A percentile compares a stretch with the other conserved stretches of the same genome.
Conservation (phyloP, 768 basidiomycete genomes). For the Coprinopsis strossmayeri region DNA sequence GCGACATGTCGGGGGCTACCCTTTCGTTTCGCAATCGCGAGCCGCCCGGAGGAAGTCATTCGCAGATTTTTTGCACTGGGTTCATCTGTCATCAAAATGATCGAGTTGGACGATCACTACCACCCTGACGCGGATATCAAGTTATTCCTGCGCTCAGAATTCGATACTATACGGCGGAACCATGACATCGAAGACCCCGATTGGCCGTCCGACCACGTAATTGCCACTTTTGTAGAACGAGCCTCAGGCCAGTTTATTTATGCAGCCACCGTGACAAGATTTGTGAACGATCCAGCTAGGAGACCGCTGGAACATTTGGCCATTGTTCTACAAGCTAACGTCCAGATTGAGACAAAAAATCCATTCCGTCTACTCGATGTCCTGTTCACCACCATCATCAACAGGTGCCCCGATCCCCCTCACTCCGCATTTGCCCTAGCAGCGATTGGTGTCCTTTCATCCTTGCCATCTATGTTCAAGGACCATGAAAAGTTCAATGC, state of each 20-base stretch:
- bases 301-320: not conserved
- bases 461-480: too few relatives aligned
- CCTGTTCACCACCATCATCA: slow-evolving; percentile 1
- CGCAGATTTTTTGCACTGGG: not conserved
- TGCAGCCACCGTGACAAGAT: slow-evolving; percentile 2
- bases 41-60: slow-evolving; percentile 1
- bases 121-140: not conserved
- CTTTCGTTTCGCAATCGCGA: slow-evolving; percentile 1
- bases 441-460: not conserved
- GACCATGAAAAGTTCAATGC: too few relatives aligned
- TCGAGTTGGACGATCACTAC: not conserved
- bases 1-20: not conserved
- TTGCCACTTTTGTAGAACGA: not conserved
- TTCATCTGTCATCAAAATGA: not conserved
- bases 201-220: not conserved
- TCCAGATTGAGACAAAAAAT: not conserved
- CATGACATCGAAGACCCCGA: not conserved
- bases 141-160: slow-evolving; percentile 1
- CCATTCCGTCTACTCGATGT: not conserved
- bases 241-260: slow-evolving; percentile 8
- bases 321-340: not conserved
- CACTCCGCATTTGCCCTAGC: not conserved
- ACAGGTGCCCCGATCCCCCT: not conserved
- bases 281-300: not conserved
- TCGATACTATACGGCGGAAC: not conserved